These are phyloP conservation scores for Pestalotiopsis sp. DNA, from an alignment of 2,329 filamentous ascomycete genomes.

Conservation along the genomic window DNA sequence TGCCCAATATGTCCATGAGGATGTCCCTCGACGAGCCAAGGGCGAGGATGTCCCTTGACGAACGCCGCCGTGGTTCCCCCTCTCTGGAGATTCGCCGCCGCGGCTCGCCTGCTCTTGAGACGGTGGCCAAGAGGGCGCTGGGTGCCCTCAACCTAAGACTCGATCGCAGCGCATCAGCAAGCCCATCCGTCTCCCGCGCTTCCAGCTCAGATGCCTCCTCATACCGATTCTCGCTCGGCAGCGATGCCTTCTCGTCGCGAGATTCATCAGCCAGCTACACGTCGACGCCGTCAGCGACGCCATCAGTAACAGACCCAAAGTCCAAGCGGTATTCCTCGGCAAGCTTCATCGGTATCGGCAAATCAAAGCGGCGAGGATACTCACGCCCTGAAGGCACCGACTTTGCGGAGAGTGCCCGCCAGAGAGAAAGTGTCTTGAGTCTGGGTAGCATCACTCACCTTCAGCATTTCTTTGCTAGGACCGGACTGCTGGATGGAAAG, in stretches of 20 bases:
- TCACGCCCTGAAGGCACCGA: conserved; percentile 85
- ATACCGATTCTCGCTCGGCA: conserved; percentile 57
- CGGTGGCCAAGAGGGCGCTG: conserved; percentile 64
- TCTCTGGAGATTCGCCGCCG: conserved; percentile 40
- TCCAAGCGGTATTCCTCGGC: conserved; percentile 51
- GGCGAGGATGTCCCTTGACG: conserved; percentile 36
- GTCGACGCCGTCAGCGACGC: conserved; percentile 47
- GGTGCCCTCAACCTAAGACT: conserved; percentile 57
- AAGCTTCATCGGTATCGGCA: conserved; percentile 40
- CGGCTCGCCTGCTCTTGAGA: conserved; percentile 67
- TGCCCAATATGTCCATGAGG: not conserved
- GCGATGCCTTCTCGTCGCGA: conserved; percentile 58
- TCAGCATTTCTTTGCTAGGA: conserved; percentile 97
- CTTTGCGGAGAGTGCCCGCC: conserved; percentile 88
- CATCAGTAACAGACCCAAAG: conserved; percentile 44
- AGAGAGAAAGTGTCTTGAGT: conserved; percentile 93
- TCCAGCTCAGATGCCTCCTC: conserved; percentile 51
- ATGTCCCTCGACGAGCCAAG: conserved; percentile 29
- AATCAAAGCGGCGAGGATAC: conserved; percentile 71
- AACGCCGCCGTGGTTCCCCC: conserved; percentile 19
- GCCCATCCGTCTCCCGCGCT: conserved; percentile 61
- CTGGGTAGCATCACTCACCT: conserved; percentile 95
- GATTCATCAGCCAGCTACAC: conserved; percentile 65
- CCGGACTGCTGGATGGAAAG: conserved; percentile 90
- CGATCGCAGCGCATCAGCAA: conserved; percentile 66